Conservation (phyloP, 495 filamentous ascomycete genomes). For the Lophium mytilinum region DNA sequence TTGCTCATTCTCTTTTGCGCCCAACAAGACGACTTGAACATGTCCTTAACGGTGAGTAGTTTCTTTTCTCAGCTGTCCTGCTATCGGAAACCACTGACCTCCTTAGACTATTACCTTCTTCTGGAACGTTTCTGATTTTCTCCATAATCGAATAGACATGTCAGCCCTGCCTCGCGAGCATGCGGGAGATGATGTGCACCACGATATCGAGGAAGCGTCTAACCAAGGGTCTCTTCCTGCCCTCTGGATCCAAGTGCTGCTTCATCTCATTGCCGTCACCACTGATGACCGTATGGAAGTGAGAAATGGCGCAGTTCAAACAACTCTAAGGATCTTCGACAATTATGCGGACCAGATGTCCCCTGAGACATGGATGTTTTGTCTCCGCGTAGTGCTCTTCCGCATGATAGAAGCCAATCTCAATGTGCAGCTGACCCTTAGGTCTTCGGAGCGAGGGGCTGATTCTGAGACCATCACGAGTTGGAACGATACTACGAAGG, state of each 20-base stretch:
- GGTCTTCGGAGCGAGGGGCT: not conserved
- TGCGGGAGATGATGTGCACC: slow-evolving; percentile 37
- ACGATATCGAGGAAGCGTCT: slow-evolving; percentile 42
- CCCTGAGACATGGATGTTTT: slow-evolving; percentile 73
- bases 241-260: slow-evolving; percentile 78
- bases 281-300: slow-evolving; percentile 75
- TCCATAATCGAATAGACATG: slow-evolving; percentile 44
- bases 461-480: slow-evolving; percentile 36
- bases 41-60: slow-evolving; percentile 68
- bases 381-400: slow-evolving; percentile 71
- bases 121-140: slow-evolving; percentile 87
- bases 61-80: not conserved
- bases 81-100: no score
- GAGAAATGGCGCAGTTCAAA: slow-evolving; percentile 87
- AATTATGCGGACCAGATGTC: slow-evolving; percentile 76
- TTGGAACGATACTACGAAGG: slow-evolving; percentile 72
- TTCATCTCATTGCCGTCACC: slow-evolving; percentile 67
- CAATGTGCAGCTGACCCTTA: slow-evolving; percentile 11
- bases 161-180: slow-evolving; percentile 40
- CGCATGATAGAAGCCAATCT: slow-evolving; percentile 53
- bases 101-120: slow-evolving; percentile 78
- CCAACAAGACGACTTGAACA: slow-evolving; percentile 88
- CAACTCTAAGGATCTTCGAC: slow-evolving; percentile 83
- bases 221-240: slow-evolving; percentile 48
- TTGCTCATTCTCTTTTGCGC: slow-evolving; percentile 79